phyloP scores from a whole-genome alignment of 345 rosid genomes.

The Ceriops tagal region DNA sequence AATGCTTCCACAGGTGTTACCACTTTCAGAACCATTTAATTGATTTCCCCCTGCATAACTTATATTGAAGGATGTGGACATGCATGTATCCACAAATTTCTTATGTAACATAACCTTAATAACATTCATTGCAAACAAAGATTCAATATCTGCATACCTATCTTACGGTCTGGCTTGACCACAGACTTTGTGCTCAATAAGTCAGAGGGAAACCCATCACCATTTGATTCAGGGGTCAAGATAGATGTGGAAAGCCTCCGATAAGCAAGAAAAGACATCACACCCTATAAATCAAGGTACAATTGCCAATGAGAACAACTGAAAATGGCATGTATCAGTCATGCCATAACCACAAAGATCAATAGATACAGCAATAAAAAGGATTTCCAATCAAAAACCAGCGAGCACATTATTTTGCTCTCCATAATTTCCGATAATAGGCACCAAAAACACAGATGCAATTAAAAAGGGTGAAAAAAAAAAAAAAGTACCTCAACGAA shows the following conservation, averaged over 20 bases:
- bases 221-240: conserved; percentile 55
- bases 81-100: neutral
- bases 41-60: neutral
- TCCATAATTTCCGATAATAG: neutral
- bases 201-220: conserved; percentile 55
- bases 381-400: too few relatives aligned
- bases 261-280: conserved; percentile 29
- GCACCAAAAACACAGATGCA: too few relatives aligned
- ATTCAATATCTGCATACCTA: conserved; percentile 42
- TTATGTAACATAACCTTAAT: neutral
- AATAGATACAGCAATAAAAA: too few relatives aligned
- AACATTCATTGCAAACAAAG: neutral
- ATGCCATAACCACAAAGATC: neutral
- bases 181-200: conserved; percentile 47
- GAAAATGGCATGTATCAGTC: neutral
- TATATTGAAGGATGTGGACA: too few relatives aligned
- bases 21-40: neutral
- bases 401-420: neutral
- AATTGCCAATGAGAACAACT: neutral
- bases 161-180: conserved; percentile 44
- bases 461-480: neutral
- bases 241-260: conserved; percentile 51
- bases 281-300: conserved; percentile 31
- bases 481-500: conserved; percentile 22
- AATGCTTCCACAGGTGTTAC: neutral